phyloP scores from a whole-genome alignment of 345 rosid species.

The Aquilaria malaccensis region DNA sequence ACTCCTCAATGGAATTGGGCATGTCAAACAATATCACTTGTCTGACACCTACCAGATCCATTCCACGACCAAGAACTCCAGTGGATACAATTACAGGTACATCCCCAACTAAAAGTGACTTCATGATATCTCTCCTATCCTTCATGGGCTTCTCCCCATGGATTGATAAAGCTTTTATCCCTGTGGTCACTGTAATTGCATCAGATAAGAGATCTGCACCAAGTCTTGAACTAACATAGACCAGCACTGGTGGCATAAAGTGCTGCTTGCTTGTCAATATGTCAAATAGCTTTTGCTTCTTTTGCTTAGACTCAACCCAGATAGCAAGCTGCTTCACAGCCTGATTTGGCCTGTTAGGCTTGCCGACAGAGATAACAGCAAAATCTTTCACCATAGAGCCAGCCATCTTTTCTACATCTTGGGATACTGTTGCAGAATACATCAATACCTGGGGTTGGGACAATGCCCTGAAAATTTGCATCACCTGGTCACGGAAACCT shows the following conservation, averaged over 20 bases:
- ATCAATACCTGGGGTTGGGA: constrained; percentile 72
- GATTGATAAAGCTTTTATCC: constrained; percentile 69
- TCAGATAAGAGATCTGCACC: constrained; percentile 91
- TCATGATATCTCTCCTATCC: constrained; percentile 82
- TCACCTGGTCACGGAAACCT: constrained; percentile 84
- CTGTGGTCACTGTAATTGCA: constrained; percentile 61
- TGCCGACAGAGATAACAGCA: constrained; percentile 44
- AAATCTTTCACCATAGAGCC: constrained; percentile 43
- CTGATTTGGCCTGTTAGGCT: constrained; percentile 52
- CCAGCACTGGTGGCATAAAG: constrained; percentile 67
- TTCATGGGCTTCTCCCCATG: constrained; percentile 92
- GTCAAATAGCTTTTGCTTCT: constrained; percentile 94
- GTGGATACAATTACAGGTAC: constrained; percentile 73
- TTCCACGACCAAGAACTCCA: constrained; percentile 78
- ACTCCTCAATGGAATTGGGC: constrained; percentile 73
- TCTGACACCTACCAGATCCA: constrained; percentile 70
- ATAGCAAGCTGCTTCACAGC: constrained; percentile 77
- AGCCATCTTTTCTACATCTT: constrained; percentile 63
- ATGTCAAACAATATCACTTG: constrained; percentile 90
- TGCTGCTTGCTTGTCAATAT: constrained; percentile 67
- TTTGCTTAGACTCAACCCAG: constrained; percentile 89
- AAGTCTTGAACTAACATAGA: constrained; percentile 73
- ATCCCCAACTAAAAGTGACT: constrained; percentile 62
- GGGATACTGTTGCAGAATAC: constrained; percentile 79
- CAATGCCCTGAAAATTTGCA: constrained; percentile 76